Conservation (phyloP, 495 filamentous ascomycete genomes). For the Trichoderma virens region DNA sequence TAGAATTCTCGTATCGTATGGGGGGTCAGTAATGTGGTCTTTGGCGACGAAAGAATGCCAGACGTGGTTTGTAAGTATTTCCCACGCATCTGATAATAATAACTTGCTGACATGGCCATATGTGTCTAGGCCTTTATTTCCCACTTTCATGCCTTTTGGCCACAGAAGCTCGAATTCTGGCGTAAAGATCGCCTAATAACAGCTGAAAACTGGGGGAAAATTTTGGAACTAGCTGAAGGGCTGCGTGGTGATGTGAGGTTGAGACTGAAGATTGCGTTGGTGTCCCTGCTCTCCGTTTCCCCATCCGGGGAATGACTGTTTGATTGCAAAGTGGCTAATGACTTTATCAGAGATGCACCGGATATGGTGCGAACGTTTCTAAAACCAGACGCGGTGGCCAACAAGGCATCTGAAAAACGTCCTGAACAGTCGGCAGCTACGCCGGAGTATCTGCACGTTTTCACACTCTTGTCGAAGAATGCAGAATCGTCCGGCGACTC, state of each 20-base stretch:
- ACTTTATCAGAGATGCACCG: no score
- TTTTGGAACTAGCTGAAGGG: slow-evolving; percentile 16
- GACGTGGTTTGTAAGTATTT: slow-evolving; percentile 26
- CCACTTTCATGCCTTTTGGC: slow-evolving; percentile 27
- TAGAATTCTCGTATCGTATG: slow-evolving; percentile 16
- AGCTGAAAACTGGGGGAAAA: slow-evolving; percentile 18
- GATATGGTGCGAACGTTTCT: background rate
- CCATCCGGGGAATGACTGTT: background rate
- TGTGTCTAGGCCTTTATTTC: slow-evolving; percentile 18
- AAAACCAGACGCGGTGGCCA: background rate
- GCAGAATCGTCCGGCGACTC: background rate
- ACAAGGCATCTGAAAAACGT: background rate
- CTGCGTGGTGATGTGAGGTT: background rate
- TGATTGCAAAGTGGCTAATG: background rate
- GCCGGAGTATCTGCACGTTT: slow-evolving; percentile 17
- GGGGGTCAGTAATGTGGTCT: slow-evolving; percentile 20
- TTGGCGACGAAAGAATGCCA: slow-evolving; percentile 21
- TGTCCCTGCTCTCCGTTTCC: background rate
- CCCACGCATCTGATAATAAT: background rate
- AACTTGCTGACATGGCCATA: background rate
- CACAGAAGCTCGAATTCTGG: slow-evolving; percentile 15
- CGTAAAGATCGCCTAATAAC: slow-evolving; percentile 15
- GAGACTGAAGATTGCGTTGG: background rate
- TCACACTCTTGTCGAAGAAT: slow-evolving; percentile 17
- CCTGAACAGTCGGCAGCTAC: no score